Evolutionary conservation across 208 protist species (phyloP), one percentile per base, ranked within the genome.

Genomic region (Acanthamoeba triangularis): DNA sequence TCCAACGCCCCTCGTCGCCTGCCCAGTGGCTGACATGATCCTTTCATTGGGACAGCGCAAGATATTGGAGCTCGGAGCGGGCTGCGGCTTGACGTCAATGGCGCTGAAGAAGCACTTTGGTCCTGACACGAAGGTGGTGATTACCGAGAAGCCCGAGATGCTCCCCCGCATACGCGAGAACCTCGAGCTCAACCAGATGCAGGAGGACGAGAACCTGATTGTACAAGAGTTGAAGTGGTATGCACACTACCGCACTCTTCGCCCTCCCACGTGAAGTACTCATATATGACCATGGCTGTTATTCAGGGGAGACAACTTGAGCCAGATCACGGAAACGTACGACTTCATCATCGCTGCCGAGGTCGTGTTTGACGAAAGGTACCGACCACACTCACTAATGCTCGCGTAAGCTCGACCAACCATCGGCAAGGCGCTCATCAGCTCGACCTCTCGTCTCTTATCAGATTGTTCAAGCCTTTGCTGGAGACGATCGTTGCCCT

Each of bases 61-160:
- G 82, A 90, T 90, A 35, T 23, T 90, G 30, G 82, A 90, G 82
- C 82, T 90, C 28, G 82, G 82, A 18, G 82, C 82, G 44, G 82
- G 82, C 30, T 90, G 82, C 41, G 82, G 82, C 5, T 28, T 90
- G 44, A 56, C 54, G 8, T 56, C 52, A 0, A 90, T 90, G 44
- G 82, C 82, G n/a, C 44, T 90, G 16, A 90, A 90, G 44, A 90
- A 90, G 82, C 30, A 56, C 52, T 56, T 63, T 35, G 82, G 82
- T 23, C 14, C 54, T 16, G 82, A 90, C n/a, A 67, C 82, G 23
- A 56, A 90, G 30, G 52, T 90, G 25, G 82, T 90, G 28, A 90
- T 90, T 28, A 90, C 82, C 25, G 82, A 90, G 82, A 52, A 33
- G 49, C n/a, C 44, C 25, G 82, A 28, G 82, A 52, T 90, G 37